Evolutionary conservation across 495 filamentous ascomycete species (phyloP), one percentile per base, ranked within the genome.

Genomic region (Daldinia caldariorum): DNA sequence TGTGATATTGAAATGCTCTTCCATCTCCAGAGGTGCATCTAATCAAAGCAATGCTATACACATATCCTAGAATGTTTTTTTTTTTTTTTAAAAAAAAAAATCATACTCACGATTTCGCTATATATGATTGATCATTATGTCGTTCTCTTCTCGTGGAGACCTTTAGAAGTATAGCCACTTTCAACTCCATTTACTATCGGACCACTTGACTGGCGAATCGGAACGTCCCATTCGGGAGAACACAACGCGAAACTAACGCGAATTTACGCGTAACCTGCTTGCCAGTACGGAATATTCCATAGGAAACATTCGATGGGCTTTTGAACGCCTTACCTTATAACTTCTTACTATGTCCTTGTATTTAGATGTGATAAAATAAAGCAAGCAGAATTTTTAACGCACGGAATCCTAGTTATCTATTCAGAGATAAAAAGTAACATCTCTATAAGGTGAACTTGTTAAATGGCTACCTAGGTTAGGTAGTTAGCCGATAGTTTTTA

Each of bases 241-340:
- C 9, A 16, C 4, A 53, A 76, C 74, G 62, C 74, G 74, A 76
- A 59, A 63, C 31, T 65, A 56, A 74, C 74, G 67, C 74, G 73
- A 66, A 54, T 61, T 12, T 37, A 67, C 74, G 71, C 74, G 74
- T 76, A 32, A 43, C n/a, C n/a, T n/a, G 62, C 12, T 10, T 47
- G 39, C 34, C 13, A 57, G 49, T 47, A 66, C 32, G 26, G 26
- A 26, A 26, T 26, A 26, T 26, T 22, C 50, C 26, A 26, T 29
- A 51, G 34, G 7, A 29, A 43, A 20, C 39, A 20, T 47, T 47
- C 43, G 43, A 26, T 47, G 43, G 43, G 20, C 31, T 26, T 51
- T 51, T 51, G 12, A 31, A 3, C 4, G 20, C 49, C 22, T 51
- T 31, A 22, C n/a, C 26, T 31, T 20, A 16, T 22, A 31, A 32